Percentiles rank a stretch among this genome's conserved stretches.
These are phyloP conservation scores for Brasenia schreberi DNA, from an alignment of 164 flowering plant genomes.

Conservation along the genomic window DNA sequence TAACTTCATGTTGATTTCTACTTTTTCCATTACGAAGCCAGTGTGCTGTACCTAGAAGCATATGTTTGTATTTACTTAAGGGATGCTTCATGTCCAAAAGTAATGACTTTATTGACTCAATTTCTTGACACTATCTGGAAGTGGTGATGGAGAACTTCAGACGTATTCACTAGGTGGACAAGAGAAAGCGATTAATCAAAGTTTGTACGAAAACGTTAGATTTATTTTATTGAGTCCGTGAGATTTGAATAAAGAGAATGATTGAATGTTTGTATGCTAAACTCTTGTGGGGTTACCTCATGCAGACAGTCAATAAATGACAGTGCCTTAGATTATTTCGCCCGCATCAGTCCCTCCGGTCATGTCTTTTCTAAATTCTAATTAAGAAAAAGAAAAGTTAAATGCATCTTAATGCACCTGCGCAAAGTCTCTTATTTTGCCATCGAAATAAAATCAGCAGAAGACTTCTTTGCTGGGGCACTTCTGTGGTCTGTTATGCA, in stretches of 20 bases:
- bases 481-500: background rate
- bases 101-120: background rate
- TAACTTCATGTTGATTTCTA: background rate
- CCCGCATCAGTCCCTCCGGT: background rate
- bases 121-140: slow-evolving; percentile 1
- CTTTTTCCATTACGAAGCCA: background rate
- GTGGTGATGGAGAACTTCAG: background rate
- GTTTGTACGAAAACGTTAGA: background rate
- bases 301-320: background rate
- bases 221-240: background rate
- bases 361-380: background rate
- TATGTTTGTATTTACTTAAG: background rate
- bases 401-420: background rate
- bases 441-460: background rate
- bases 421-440: background rate
- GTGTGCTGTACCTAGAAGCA: background rate
- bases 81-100: background rate
- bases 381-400: background rate
- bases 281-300: background rate
- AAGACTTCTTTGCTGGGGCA: background rate
- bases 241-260: slow-evolving; percentile 2
- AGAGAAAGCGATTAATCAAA: background rate
- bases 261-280: background rate
- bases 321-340: background rate
- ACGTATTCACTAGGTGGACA: background rate